These are phyloP conservation scores for Cetraspora pellucida DNA, from an alignment of 192 early-diverging fungal species.

Conservation along the genomic window DNA sequence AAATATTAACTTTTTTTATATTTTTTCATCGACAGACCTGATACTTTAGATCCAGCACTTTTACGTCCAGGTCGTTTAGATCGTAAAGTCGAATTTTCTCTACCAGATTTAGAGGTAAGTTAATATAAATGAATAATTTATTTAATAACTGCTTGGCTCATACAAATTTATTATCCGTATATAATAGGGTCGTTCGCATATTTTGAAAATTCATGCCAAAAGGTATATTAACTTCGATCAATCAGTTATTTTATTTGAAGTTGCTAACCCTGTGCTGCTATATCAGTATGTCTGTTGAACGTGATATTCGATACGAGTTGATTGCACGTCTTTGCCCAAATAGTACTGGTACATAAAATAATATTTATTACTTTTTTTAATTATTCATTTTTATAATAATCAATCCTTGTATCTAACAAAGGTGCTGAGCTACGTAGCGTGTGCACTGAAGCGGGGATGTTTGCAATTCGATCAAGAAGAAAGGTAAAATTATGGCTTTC, in stretches of 20 bases:
- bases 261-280: neutral
- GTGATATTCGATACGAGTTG: constrained; percentile 98
- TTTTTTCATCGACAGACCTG: constrained; percentile 61
- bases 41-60: constrained; percentile 97
- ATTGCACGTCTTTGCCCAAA: constrained; percentile 98
- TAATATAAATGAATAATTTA: neutral
- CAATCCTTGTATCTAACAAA: neutral
- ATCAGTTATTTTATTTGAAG: neutral
- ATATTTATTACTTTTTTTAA: neutral
- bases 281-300: constrained; percentile 91
- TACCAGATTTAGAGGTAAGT: constrained; percentile 87
- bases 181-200: constrained; percentile 88
- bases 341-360: constrained; percentile 67
- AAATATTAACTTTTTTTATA: constrained; percentile 29
- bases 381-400: neutral
- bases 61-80: constrained; percentile 97
- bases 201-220: constrained; percentile 97
- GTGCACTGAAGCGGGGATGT: constrained; percentile 99
- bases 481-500: constrained; percentile 58
- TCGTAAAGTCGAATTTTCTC: constrained; percentile 96
- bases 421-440: constrained; percentile 96
- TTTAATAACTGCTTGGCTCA: neutral
- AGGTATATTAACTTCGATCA: constrained; percentile 34
- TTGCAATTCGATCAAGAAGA: constrained; percentile 96
- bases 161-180: constrained; percentile 3